A percentile compares a stretch with the other conserved stretches of the same genome.
Conservation (phyloP, 177 flowering plant species). For the Vitis hybrid region DNA sequence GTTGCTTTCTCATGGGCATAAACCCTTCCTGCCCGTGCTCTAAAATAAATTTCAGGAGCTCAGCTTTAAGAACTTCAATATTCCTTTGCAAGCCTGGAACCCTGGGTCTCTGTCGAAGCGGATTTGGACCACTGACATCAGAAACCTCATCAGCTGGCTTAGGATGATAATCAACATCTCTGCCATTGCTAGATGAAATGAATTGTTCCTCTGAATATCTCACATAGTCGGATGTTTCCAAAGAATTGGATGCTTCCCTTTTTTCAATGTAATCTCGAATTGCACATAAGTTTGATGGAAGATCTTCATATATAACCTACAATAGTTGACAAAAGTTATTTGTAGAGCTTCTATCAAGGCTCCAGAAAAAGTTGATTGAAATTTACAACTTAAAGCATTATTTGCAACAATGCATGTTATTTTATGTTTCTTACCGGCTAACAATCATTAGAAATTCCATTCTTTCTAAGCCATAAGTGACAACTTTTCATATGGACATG, state of each 20-base stretch:
- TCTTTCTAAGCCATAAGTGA: too few relatives aligned
- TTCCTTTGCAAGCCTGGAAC: conserved; percentile 91
- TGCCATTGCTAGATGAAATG: conserved; percentile 19
- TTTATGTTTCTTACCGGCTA: too few relatives aligned
- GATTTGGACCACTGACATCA: conserved; percentile 13
- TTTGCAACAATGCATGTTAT: too few relatives aligned
- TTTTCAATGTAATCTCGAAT: conserved; percentile 85
- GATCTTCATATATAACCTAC: conserved; percentile 96
- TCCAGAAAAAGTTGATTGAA: neutral
- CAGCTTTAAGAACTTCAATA: conserved; percentile 75
- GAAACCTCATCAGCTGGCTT: conserved; percentile 16
- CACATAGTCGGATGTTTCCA: conserved; percentile 17
- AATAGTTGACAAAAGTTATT: conserved; percentile 6
- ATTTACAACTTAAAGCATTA: neutral
- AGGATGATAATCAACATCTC: conserved; percentile 5
- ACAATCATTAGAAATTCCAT: too few relatives aligned
- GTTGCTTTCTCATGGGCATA: conserved; percentile 99
- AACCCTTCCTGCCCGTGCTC: conserved; percentile 91
- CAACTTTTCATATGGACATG: too few relatives aligned
- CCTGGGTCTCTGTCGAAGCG: conserved; percentile 53
- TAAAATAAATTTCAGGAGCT: conserved; percentile 65
- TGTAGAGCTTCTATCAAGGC: neutral
- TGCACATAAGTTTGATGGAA: conserved; percentile 93
- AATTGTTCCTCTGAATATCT: conserved; percentile 21
- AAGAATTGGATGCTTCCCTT: conserved; percentile 30